Base-by-base conservation (phyloP, 192 early-diverging fungal genomes). In the Entomortierella chlamydospora region DNA sequence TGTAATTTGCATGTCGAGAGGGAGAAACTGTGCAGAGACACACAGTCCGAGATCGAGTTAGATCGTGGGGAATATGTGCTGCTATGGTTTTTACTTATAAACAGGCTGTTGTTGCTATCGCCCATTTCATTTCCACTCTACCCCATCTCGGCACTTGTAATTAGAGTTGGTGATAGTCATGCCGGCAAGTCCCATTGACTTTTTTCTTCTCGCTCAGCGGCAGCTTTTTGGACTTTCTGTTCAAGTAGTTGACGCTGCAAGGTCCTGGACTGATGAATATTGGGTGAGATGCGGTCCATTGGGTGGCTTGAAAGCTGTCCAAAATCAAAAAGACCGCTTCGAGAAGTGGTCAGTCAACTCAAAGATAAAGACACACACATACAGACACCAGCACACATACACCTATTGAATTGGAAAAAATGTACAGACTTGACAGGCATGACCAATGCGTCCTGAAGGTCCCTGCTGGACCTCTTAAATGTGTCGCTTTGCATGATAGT, bases 1-100 rank as follows among this genome's bases (percentile, higher is more conserved):
- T 42, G 33, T 59, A n/a, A 78, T 55, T 26, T 78, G 74, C 74
- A 78, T 78, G 74, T 79, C 7, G 76, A 79, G 52, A 79, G 76
- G 5, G 68, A 79, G 53, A 70, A 79, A 62, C 70, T 79, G 43
- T 79, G 61, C 28, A 79, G 42, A 0, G 76, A 79, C 6, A 66
- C 62, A 42, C 61, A 66, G 23, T 79, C 76, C 0, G 67, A 57
- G 0, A 41, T 52, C 11, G 64, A 39, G 20, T 45, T 26, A 2
- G 61, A 72, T 30, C 41, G 47, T n/a, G 63, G 55, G 26, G 37
- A 49, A 20, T 10, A 17, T 11, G 45, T 47, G 2, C 45, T 17
- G 22, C 64, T 42, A 43, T 53, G 1, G 64, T 47, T 47, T 20
- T 47, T 12, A 15, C 45, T 15, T 4, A 47, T 47, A 47, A 12